Evolutionary conservation across 805 yeast genomes (phyloP).

Genomic region (Saturnispora galanensis): DNA sequence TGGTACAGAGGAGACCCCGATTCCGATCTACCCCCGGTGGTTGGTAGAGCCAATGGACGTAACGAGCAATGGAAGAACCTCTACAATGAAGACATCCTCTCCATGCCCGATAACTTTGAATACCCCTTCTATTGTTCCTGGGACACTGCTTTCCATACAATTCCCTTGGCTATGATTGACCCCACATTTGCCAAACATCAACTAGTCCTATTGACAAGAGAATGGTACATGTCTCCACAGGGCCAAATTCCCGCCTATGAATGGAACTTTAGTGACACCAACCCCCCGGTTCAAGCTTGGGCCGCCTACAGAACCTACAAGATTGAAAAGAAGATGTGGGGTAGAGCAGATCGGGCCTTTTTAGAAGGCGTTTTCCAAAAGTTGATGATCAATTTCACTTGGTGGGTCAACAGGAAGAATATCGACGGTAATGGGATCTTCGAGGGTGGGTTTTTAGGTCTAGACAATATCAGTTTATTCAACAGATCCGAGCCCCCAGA

Average conservation of each 20-base stretch:
- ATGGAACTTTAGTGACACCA: conserved; percentile 93
- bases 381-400: conserved; percentile 77
- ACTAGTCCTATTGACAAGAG: conserved; percentile 75
- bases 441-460: conserved; percentile 89
- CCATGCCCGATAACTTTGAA: conserved; percentile 93
- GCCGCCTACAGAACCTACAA: conserved; percentile 81
- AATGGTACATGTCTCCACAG: conserved; percentile 97
- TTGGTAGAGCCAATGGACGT: conserved; percentile 76
- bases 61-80: conserved; percentile 84
- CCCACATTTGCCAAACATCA: conserved; percentile 88
- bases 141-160: conserved; percentile 94
- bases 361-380: conserved; percentile 91
- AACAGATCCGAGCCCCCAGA: conserved; percentile 93
- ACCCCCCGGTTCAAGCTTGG: conserved; percentile 98
- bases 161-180: conserved; percentile 88
- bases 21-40: conserved; percentile 66
- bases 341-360: conserved; percentile 70
- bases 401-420: conserved; percentile 97
- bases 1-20: conserved; percentile 84
- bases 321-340: conserved; percentile 76
- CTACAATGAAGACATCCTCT: conserved; percentile 77
- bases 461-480: conserved; percentile 88
- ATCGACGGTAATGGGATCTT: conserved; percentile 78
- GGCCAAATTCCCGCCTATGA: conserved; percentile 97
- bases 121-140: conserved; percentile 94